A percentile compares a stretch with the other conserved stretches of the same genome.
phyloP scores from a whole-genome alignment of 108 stramenopile species.

The Nitzschia inconspicua region DNA sequence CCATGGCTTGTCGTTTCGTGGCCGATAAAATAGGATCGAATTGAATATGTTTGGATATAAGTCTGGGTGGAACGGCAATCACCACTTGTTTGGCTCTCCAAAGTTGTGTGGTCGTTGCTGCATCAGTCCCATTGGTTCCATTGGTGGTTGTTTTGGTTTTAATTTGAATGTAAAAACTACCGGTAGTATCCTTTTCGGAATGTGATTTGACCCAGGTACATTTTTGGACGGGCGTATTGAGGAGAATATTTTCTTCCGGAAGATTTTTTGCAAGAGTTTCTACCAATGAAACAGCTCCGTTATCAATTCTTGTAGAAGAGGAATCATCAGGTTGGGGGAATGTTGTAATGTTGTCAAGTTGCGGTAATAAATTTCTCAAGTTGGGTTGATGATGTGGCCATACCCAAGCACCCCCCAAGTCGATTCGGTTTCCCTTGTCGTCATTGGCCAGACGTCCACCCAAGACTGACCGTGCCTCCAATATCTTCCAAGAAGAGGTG shows the following conservation, averaged over 20 bases:
- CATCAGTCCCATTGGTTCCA: too few species aligned
- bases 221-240: slow-evolving; percentile 15
- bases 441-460: slow-evolving; percentile 56
- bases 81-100: slow-evolving; percentile 32
- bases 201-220: slow-evolving; percentile 25
- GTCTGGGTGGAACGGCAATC: slow-evolving; percentile 46
- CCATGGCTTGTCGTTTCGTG: slow-evolving; percentile 40
- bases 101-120: slow-evolving; percentile 2
- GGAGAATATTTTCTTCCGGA: slow-evolving; percentile 11
- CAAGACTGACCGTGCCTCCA: slow-evolving; percentile 39
- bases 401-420: slow-evolving; percentile 61
- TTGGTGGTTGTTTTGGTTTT: too few species aligned
- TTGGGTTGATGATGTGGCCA: slow-evolving; percentile 49
- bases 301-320: slow-evolving; percentile 39
- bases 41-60: slow-evolving; percentile 25
- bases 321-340: slow-evolving; percentile 50
- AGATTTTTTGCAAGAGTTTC: slow-evolving; percentile 15
- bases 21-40: slow-evolving; percentile 40
- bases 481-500: slow-evolving; percentile 26
- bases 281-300: slow-evolving; percentile 46
- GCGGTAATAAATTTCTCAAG: slow-evolving; percentile 20
- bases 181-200: too few species aligned
- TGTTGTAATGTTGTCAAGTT: slow-evolving; percentile 24
- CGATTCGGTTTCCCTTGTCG: slow-evolving; percentile 27
- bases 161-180: too few species aligned